Base-by-base conservation (phyloP, 768 basidiomycete species). In the Pleurotus citrinopileatus region DNA sequence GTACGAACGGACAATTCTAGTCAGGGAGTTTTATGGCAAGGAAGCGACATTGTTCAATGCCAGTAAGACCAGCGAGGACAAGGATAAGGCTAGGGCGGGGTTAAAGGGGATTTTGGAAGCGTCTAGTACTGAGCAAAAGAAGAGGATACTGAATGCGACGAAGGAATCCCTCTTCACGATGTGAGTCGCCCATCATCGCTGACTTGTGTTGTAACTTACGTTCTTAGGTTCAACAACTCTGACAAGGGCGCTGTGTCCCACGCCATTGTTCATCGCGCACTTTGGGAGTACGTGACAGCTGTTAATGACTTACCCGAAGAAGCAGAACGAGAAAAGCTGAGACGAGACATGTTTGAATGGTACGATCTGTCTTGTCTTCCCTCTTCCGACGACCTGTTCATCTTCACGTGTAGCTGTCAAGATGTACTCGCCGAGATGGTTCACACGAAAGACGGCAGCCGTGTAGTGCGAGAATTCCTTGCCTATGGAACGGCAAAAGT, bases 391-490 rank as follows among this genome's bases (percentile, higher is more conserved):
- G 7, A 40, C 5, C 8, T n/a, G n/a, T 20, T 40, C 15, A 40
- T 40, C 38, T 40, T 23, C 15, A 12, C 12, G 12, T 8, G n/a
- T 32, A 51, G 48, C 20, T 90, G 89, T 60, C 85, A 91, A 58
- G 94, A 96, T 37, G 78, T 87, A 17, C 73, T 96, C 5, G 87
- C 94, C 0, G 94, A 97, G 64, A 90, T 96, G 79, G 91, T 94
- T 0, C 94, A 98, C 63, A 98, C 94, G 13, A 92, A 84, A 63
- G 91, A 96, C 60, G 94, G 94, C 17, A 91, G 91, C 55, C 83
- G 90, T 19, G 85, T 81, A 23, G 93, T 90, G 2, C 83, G 94
- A 38, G 87, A 94, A 57, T 90, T 97, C 66, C 77, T 96, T 32
- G 91, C 87, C 0, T 77, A 80, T 40, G 92, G 92, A 3, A 82